These are phyloP conservation scores for Acorus calamus DNA, from an alignment of 106 monocot genomes.

Conservation along the genomic window DNA sequence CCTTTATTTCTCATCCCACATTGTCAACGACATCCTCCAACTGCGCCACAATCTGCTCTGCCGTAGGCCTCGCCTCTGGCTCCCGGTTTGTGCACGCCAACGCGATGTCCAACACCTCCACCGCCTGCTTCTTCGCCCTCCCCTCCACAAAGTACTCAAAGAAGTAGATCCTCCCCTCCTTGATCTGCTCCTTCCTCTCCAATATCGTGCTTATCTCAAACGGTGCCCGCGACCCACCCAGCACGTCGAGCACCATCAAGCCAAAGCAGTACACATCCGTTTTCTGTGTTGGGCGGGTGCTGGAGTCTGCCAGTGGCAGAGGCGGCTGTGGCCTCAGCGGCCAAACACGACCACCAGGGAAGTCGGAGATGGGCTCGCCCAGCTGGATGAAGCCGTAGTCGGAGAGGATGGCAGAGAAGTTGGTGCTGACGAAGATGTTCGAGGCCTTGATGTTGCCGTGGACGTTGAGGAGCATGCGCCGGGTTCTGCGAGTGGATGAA, in stretches of 20 bases:
- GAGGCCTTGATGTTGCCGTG: constrained; percentile 23
- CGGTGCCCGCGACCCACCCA: neutral
- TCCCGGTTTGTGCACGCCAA: neutral
- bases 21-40: neutral
- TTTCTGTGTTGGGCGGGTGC: constrained; percentile 2
- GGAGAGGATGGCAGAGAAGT: constrained; percentile 7
- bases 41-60: neutral
- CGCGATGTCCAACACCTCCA: neutral
- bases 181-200: constrained; percentile 8
- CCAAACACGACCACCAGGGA: too few species aligned
- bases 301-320: neutral
- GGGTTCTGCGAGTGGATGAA: too few species aligned
- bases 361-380: neutral
- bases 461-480: too few species aligned
- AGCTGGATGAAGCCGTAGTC: constrained; percentile 9
- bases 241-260: constrained; percentile 1
- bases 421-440: constrained; percentile 9
- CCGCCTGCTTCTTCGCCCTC: neutral
- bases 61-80: neutral
- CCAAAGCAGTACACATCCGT: constrained; percentile 14
- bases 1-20: too few species aligned
- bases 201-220: neutral
- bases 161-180: neutral
- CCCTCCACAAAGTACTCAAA: constrained; percentile 9
- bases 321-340: neutral